phyloP scores from a whole-genome alignment of 2,329 filamentous ascomycete genomes.

The Pseudocercospora ulei region DNA sequence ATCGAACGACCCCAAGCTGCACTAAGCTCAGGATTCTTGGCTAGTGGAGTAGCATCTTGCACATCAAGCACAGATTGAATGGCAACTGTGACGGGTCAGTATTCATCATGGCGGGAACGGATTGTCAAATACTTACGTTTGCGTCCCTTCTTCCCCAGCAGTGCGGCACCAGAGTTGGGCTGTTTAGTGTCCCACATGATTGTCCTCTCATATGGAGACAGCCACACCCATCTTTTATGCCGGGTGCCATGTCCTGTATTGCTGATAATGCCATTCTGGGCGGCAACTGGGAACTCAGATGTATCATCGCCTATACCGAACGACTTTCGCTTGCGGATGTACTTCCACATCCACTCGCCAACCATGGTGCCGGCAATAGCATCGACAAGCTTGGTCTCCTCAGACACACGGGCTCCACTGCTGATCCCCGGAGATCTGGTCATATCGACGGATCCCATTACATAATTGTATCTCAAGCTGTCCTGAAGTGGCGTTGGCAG shows the following conservation, averaged over 20 bases:
- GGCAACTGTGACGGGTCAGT: conserved; percentile 51
- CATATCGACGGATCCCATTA: conserved; percentile 25
- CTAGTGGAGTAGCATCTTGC: conserved; percentile 80
- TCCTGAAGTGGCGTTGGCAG: conserved; percentile 28
- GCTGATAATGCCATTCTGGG: conserved; percentile 54
- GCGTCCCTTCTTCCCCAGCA: conserved; percentile 88
- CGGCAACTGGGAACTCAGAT: conserved; percentile 43
- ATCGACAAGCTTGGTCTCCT: conserved; percentile 66
- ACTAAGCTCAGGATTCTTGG: conserved; percentile 47
- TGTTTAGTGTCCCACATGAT: conserved; percentile 99
- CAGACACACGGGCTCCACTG: conserved; percentile 17
- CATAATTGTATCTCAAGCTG: conserved; percentile 15
- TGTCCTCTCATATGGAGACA: conserved; percentile 88
- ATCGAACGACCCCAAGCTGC: conserved; percentile 79
- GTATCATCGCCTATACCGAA: conserved; percentile 61
- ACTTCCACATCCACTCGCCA: conserved; percentile 94
- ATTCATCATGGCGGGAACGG: neutral
- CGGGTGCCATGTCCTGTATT: conserved; percentile 56
- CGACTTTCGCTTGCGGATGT: conserved; percentile 75
- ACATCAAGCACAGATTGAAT: conserved; percentile 97
- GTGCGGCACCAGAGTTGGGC: conserved; percentile 71
- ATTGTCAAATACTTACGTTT: conserved; percentile 61
- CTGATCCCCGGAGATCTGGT: conserved; percentile 16
- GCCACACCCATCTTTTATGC: conserved; percentile 97
- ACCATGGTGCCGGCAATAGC: conserved; percentile 98